Conservation (phyloP, 2,329 filamentous ascomycete species). For the Fusarium euwallaceae region DNA sequence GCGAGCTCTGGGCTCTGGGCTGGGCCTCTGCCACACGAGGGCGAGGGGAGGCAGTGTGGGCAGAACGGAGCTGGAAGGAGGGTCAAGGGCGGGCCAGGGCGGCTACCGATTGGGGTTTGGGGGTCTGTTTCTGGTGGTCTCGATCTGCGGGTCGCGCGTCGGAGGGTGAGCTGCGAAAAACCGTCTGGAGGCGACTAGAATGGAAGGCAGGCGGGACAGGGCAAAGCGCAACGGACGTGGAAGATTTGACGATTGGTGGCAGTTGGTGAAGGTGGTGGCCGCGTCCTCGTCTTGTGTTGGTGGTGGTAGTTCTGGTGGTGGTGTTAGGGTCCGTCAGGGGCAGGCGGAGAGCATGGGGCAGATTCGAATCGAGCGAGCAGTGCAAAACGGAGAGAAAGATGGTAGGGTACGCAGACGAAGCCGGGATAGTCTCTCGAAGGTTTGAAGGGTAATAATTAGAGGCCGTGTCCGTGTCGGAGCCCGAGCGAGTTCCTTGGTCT, state of each 20-base stretch:
- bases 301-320: slow-evolving; percentile 21
- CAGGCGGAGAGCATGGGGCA: slow-evolving; percentile 21
- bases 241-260: slow-evolving; percentile 40
- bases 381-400: slow-evolving; percentile 2
- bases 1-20: slow-evolving; percentile 30
- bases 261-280: slow-evolving; percentile 25
- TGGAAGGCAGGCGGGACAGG: not conserved
- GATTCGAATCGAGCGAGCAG: slow-evolving; percentile 4
- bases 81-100: slow-evolving; percentile 41
- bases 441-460: slow-evolving; percentile 11
- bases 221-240: slow-evolving; percentile 19
- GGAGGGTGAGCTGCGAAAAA: slow-evolving; percentile 16
- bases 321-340: slow-evolving; percentile 25
- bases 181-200: slow-evolving; percentile 13
- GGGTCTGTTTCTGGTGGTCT: slow-evolving; percentile 14
- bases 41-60: slow-evolving; percentile 32
- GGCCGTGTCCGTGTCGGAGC: slow-evolving; percentile 31
- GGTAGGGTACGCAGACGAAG: not conserved
- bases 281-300: slow-evolving; percentile 12
- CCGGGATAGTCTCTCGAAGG: slow-evolving; percentile 21
- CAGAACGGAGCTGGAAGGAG: slow-evolving; percentile 33
- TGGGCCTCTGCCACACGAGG: slow-evolving; percentile 28
- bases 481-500: slow-evolving; percentile 18
- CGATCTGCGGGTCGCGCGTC: slow-evolving; percentile 25
- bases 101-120: slow-evolving; percentile 6